Percentiles rank a stretch among this genome's conserved stretches.
These are phyloP conservation scores for Citrus trifoliata DNA, from an alignment of 345 rosid genomes.

Conservation along the genomic window DNA sequence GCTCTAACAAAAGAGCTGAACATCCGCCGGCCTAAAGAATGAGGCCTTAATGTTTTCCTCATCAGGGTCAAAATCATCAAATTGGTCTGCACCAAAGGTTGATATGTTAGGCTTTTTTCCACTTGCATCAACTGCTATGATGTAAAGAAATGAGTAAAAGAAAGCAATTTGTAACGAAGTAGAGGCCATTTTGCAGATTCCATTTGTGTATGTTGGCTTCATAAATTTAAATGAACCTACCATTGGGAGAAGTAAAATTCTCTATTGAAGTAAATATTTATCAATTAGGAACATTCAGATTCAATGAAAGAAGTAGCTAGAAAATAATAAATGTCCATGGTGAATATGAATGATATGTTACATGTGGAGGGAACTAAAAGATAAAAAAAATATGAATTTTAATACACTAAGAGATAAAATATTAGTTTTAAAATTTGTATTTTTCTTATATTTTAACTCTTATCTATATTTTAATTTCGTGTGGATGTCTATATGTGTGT, in stretches of 20 bases:
- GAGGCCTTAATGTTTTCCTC: slow-evolving; percentile 75
- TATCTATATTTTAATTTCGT: too few species aligned
- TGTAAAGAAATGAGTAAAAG: slow-evolving; percentile 72
- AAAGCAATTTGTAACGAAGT: slow-evolving; percentile 47
- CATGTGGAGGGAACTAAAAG: too few species aligned
- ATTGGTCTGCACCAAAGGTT: slow-evolving; percentile 93
- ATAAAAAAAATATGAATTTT: too few species aligned
- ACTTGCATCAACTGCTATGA: slow-evolving; percentile 74
- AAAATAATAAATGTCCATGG: too few species aligned
- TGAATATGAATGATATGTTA: too few species aligned
- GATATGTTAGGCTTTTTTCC: slow-evolving; percentile 95
- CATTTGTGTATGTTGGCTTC: slow-evolving; percentile 57
- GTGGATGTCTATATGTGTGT: too few species aligned
- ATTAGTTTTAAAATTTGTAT: fast-evolving
- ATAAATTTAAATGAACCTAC: slow-evolving; percentile 63
- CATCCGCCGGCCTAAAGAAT: slow-evolving; percentile 97
- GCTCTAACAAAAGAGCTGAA: slow-evolving; percentile 82
- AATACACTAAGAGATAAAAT: too few species aligned
- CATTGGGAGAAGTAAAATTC: slow-evolving; percentile 71
- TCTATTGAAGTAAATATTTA: slow-evolving; percentile 31
- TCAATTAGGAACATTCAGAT: too few species aligned
- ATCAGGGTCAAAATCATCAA: slow-evolving; percentile 54
- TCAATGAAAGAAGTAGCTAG: too few species aligned
- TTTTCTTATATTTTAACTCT: too few species aligned
- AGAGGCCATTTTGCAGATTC: slow-evolving; percentile 71